Conservation (phyloP, 108 stramenopile genomes). For the Cyclotella baltica region DNA sequence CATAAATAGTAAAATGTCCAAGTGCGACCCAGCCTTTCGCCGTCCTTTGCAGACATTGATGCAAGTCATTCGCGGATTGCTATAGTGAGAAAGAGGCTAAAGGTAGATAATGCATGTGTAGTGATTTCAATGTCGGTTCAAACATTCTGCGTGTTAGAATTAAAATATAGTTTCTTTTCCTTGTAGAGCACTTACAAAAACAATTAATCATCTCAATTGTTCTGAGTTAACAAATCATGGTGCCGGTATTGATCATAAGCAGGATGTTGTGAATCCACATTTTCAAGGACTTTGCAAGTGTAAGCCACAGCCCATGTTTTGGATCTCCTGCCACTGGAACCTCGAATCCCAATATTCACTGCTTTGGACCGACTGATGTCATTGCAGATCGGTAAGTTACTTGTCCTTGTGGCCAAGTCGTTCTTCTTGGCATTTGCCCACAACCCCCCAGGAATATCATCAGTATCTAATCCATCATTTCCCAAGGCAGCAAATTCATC, state of each 20-base stretch:
- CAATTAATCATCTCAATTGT: conserved; percentile 1
- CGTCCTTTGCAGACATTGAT: conserved; percentile 79
- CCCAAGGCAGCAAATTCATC: conserved; percentile 19
- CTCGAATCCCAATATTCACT: not conserved
- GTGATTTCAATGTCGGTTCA: too few species aligned
- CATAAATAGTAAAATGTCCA: conserved; percentile 73
- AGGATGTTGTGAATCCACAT: not conserved
- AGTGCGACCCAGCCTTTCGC: conserved; percentile 66
- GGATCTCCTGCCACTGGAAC: not conserved
- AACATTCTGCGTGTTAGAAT: too few species aligned
- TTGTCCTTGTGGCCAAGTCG: not conserved
- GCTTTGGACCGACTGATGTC: not conserved
- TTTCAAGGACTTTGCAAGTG: conserved; percentile 4
- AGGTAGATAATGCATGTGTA: not conserved
- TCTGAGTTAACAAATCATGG: conserved; percentile 18
- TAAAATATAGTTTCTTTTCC: too few species aligned
- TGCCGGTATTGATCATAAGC: conserved; percentile 11
- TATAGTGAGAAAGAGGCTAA: not conserved
- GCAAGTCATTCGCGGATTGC: conserved; percentile 83
- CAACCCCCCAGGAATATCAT: conserved; percentile 21
- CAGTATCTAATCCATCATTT: conserved; percentile 14
- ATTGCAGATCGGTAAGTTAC: not conserved
- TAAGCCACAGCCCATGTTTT: conserved; percentile 12
- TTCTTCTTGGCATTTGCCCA: conserved; percentile 1
- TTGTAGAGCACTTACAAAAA: too few species aligned